Evolutionary conservation across 2,329 filamentous ascomycete species (phyloP), one percentile per base, ranked within the genome.

Genomic region (Hypoxylon sp.): DNA sequence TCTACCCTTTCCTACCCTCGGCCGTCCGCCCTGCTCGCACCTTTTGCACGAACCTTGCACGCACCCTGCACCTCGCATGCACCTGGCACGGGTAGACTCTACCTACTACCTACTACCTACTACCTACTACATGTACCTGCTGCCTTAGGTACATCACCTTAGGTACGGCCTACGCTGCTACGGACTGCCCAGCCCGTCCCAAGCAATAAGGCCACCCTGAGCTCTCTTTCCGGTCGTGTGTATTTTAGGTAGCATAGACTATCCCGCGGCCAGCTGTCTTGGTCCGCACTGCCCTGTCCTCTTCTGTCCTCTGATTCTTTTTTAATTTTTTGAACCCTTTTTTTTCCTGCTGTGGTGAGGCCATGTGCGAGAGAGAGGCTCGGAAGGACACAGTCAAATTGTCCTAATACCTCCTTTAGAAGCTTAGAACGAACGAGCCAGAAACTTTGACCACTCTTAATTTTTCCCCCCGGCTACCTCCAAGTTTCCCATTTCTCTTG

Each of bases 211-310:
- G n/a, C n/a, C n/a, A n/a, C n/a, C n/a, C n/a, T n/a, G n/a, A 35
- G 15, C 31, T 17, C 31, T 35, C 31, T 33, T 8, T 35, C n/a
- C 9, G n/a, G 31, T 35, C 43, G 17, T 48, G 51, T 60, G 31
- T 56, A 60, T 58, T 63, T 58, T 52, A 57, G 53, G 66, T 66
- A 64, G 63, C 66, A 69, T 69, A 66, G 67, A 63, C 64, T 13
- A 65, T 66, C 63, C n/a, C 57, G 63, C 65, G 62, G 56, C 67
- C 65, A 70, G 62, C 69, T 62, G 66, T 62, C n/a, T n/a, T 71
- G 67, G 69, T 65, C 68, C 69, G 69, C 69, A 70, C 68, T 66
- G 69, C 69, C 68, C 67, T 70, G 63, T 55, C 60, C 59, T 64
- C 48, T 55, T 60, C 62, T n/a, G n/a, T n/a, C n/a, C n/a, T n/a